Evolutionary conservation across 2,329 filamentous ascomycete genomes (phyloP), one percentile per base, ranked within the genome.

Genomic region (Aspergillus sp.): DNA sequence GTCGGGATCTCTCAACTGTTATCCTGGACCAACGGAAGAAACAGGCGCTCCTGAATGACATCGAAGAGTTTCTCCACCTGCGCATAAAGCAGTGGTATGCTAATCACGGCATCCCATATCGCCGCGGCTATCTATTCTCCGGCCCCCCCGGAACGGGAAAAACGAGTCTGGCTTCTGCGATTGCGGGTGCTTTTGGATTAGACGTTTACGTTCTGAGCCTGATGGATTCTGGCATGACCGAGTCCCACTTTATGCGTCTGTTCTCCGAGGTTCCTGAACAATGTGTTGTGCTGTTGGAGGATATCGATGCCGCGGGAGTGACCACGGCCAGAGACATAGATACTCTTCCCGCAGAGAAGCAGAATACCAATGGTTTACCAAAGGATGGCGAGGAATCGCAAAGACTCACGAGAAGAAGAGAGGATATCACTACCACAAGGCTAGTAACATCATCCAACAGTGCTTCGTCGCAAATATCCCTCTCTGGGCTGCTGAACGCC

Each of bases 131-230:
- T 65, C 79, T 93, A 0, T 90, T 93, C 62, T 82, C 91, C 62
- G 90, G 90, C 0, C 88, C 89, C 0, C 89, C 89, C 0, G 89
- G 89, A 0, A 90, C 88, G 0, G 89, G 89, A n/a, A 91, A 91
- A 73, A 89, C 86, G 0, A 87, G 83, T 31, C 80, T 90, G 14
- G 86, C 83, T 0, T 86, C 87, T 66, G 86, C 87, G 0, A 73
- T 90, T 12, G 86, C 87, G 0, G 86, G 86, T 0, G 79, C 86
- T 0, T 89, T 90, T 61, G 84, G 85, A 0, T 79, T 90, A 2
- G 84, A 88, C 61, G 86, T 90, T 33, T 87, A 87, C 66, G 82
- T 87, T 45, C 82, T 90, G 48, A 82, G 79, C 2, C 75, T 88
- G 5, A 79, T 84, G 2, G 86, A 88, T 54, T 79, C 82, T 8